Conservation (phyloP, 768 basidiomycete species). For the Russula olivacea region DNA sequence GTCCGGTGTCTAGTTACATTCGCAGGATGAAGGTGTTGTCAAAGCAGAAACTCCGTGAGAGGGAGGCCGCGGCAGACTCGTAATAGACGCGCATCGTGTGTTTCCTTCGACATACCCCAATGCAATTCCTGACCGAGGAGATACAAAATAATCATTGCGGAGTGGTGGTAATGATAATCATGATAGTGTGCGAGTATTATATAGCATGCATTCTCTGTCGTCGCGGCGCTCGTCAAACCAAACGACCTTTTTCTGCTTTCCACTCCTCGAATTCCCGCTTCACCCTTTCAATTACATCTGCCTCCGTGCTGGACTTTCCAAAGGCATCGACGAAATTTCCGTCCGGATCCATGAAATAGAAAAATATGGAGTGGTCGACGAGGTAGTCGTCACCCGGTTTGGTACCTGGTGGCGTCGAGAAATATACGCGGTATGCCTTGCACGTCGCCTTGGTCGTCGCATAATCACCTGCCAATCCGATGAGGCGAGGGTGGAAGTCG, state of each 20-base stretch:
- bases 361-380: conserved; percentile 94
- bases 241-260: conserved; percentile 35
- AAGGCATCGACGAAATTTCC: conserved; percentile 96
- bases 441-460: conserved; percentile 79
- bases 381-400: conserved; percentile 90
- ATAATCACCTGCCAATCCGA: conserved; percentile 87
- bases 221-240: conserved; percentile 26
- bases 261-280: conserved; percentile 44
- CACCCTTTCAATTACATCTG: conserved; percentile 62
- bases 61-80: conserved; percentile 34
- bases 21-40: conserved; percentile 82
- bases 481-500: conserved; percentile 89
- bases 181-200: not conserved
- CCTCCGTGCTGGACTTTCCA: conserved; percentile 69
- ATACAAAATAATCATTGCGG: conserved; percentile 1
- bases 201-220: not conserved
- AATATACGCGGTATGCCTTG: conserved; percentile 96
- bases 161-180: conserved; percentile 8
- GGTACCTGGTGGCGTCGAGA: conserved; percentile 88
- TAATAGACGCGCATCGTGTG: conserved; percentile 16
- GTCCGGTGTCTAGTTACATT: conserved; percentile 53
- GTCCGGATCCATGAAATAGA: conserved; percentile 95
- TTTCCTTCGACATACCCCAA: not conserved
- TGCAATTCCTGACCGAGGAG: not conserved
- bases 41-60: conserved; percentile 54